Conservation (phyloP, 108 stramenopile species). For the Poteriospumella lacustris region DNA sequence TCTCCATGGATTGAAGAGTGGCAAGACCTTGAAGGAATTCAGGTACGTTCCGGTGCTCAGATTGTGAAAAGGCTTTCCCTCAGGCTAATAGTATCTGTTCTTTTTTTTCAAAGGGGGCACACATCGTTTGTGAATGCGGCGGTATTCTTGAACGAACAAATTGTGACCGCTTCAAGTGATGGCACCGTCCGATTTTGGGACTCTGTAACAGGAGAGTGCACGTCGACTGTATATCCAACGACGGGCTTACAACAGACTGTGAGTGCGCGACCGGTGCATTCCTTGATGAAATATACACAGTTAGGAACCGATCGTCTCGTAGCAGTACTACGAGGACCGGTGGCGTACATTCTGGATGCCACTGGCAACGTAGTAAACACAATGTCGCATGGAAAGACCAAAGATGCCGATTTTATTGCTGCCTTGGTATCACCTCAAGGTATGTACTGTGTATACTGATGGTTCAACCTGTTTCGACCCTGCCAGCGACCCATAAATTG, state of each 20-base stretch:
- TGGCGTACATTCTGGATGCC: background rate
- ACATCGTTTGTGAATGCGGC: slow-evolving; percentile 61
- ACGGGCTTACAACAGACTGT: too few relatives aligned
- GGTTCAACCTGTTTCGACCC: background rate
- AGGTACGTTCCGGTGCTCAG: background rate
- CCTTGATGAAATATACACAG: too few relatives aligned
- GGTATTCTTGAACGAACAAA: slow-evolving; percentile 11
- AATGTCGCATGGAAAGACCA: background rate
- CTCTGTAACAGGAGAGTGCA: too few relatives aligned
- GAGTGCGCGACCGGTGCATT: too few relatives aligned
- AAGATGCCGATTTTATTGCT: slow-evolving; percentile 22
- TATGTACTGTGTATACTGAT: too few relatives aligned
- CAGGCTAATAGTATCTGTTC: background rate
- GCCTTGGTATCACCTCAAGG: background rate
- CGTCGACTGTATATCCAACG: too few relatives aligned
- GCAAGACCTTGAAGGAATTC: slow-evolving; percentile 44
- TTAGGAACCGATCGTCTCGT: slow-evolving; percentile 40
- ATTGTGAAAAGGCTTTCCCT: background rate
- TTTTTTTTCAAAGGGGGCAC: slow-evolving; percentile 62
- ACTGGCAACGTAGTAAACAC: background rate
- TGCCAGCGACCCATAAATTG: background rate
- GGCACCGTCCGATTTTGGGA: slow-evolving; percentile 86
- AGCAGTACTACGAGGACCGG: slow-evolving; percentile 35
- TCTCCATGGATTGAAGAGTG: slow-evolving; percentile 51
- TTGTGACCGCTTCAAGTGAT: slow-evolving; percentile 80